Conservation (phyloP, 164 flowering plant genomes). For the Chloranthus sessilifolius region DNA sequence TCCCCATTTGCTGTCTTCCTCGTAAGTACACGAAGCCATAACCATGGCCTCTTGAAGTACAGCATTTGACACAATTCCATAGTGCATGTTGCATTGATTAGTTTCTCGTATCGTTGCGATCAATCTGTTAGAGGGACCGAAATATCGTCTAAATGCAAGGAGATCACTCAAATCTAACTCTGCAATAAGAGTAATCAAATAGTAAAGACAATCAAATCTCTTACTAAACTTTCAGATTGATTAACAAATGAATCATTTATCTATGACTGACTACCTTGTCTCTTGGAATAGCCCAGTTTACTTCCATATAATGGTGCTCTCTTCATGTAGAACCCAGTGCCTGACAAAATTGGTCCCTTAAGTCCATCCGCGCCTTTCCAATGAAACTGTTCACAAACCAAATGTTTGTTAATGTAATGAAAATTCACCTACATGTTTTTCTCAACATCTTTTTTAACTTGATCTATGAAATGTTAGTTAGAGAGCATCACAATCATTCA, state of each 20-base stretch:
- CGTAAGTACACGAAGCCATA: constrained; percentile 6
- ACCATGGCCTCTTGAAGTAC: constrained; percentile 1
- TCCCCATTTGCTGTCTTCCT: constrained; percentile 8
- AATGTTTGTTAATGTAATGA: too few relatives aligned
- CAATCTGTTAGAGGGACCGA: constrained; percentile 8
- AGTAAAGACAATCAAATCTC: too few relatives aligned
- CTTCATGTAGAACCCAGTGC: constrained; percentile 31
- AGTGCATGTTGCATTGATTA: background rate
- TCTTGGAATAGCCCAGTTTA: background rate
- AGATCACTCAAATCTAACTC: background rate
- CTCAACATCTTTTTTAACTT: too few relatives aligned
- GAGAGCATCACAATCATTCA: too few relatives aligned
- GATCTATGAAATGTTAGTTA: too few relatives aligned
- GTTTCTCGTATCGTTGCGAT: background rate
- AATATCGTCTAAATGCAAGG: background rate
- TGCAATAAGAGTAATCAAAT: too few relatives aligned
- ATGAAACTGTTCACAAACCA: constrained; percentile 16
- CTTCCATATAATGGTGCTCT: constrained; percentile 22
- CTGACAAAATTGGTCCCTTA: constrained; percentile 21
- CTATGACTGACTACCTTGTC: background rate
- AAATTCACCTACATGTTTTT: too few relatives aligned
- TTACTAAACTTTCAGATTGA: too few relatives aligned
- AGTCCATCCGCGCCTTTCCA: constrained; percentile 29
- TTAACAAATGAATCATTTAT: too few relatives aligned
- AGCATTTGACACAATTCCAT: background rate